These are phyloP conservation scores for Coniochaeta ligniaria DNA, from an alignment of 2,329 filamentous ascomycete species.

Conservation along the genomic window DNA sequence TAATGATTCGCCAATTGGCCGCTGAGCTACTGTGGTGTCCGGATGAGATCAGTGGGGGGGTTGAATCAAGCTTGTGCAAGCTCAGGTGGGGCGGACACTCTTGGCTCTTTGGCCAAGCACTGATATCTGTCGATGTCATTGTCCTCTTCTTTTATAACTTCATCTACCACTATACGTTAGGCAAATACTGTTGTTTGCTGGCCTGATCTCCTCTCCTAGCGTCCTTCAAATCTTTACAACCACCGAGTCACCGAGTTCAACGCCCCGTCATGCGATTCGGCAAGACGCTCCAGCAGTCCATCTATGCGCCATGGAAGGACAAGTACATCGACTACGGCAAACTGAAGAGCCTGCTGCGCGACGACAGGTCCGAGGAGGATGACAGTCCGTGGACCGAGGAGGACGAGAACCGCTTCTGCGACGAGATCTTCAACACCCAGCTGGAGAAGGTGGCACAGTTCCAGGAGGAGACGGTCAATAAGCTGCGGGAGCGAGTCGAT, in stretches of 20 bases:
- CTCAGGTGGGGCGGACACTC: background rate
- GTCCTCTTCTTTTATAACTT: no score
- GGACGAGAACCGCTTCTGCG: conserved; percentile 88
- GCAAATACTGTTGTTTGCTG: background rate
- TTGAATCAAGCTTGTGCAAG: background rate
- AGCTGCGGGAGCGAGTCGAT: conserved; percentile 47
- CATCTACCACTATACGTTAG: no score
- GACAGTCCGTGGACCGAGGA: conserved; percentile 78
- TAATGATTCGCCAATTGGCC: background rate
- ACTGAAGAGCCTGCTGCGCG: conserved; percentile 82
- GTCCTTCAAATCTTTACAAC: no score
- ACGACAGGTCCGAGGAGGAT: conserved; percentile 57
- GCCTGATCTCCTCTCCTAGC: background rate
- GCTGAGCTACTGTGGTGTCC: background rate
- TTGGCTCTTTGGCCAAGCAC: background rate
- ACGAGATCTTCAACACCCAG: conserved; percentile 90
- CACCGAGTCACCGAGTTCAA: background rate
- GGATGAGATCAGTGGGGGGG: no score
- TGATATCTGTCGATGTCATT: background rate
- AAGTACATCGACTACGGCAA: conserved; percentile 95
- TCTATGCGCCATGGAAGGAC: conserved; percentile 83
- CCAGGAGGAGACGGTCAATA: conserved; percentile 68
- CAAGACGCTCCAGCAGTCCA: conserved; percentile 71
- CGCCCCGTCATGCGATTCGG: conserved; percentile 75
- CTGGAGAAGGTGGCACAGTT: conserved; percentile 91